Evolutionary conservation across 2,329 filamentous ascomycete genomes (phyloP).

Genomic region (Paecilomyces variotii): DNA sequence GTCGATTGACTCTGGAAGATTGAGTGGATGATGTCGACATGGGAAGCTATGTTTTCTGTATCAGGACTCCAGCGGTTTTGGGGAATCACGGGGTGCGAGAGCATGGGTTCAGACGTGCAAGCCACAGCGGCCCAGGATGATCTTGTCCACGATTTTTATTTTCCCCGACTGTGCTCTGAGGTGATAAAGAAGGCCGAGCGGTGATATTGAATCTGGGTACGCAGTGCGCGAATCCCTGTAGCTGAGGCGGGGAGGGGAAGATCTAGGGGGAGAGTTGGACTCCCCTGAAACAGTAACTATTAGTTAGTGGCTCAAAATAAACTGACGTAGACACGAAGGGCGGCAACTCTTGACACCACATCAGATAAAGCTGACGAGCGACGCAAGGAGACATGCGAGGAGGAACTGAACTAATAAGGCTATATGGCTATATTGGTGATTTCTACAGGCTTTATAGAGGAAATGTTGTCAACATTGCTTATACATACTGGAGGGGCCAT

Average conservation of each 20-base stretch:
- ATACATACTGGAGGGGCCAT: not conserved
- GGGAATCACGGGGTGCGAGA: slow-evolving; percentile 22
- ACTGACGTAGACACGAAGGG: slow-evolving; percentile 15
- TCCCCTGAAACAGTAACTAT: slow-evolving; percentile 13
- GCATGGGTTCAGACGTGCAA: slow-evolving; percentile 18
- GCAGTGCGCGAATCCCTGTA: not conserved
- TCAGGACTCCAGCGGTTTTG: slow-evolving; percentile 15
- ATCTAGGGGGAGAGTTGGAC: slow-evolving; percentile 11
- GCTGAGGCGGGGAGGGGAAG: not conserved
- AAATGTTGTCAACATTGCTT: not conserved
- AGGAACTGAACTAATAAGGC: not conserved
- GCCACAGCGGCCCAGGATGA: not conserved
- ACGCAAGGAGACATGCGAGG: not conserved
- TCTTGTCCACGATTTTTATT: not conserved
- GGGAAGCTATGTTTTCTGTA: slow-evolving; percentile 12
- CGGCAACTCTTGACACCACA: not conserved
- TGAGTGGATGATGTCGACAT: slow-evolving; percentile 43
- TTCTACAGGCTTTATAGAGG: not conserved
- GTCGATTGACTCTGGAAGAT: slow-evolving; percentile 38
- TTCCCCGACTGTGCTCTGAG: not conserved
- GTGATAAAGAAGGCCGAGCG: not conserved
- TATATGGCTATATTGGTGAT: not conserved
- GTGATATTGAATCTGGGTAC: not conserved
- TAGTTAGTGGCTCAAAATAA: slow-evolving; percentile 3
- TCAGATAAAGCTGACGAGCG: not conserved